Evolutionary conservation across 179 eudicot species (phyloP), one percentile per base, ranked within the genome.

Genomic region (Corrigiola litoralis): DNA sequence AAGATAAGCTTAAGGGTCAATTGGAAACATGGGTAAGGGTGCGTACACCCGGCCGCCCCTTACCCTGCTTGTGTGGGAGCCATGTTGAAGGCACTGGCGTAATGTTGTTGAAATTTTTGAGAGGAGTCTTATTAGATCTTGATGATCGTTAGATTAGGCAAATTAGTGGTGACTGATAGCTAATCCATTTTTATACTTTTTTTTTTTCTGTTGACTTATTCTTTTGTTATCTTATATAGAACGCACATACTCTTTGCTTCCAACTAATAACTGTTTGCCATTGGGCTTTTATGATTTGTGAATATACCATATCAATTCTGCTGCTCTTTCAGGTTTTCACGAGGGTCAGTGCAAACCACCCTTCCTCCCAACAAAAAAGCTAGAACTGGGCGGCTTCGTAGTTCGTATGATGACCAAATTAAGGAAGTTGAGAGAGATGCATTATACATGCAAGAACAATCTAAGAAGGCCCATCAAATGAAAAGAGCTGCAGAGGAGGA

Each of bases 381-480:
- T 42, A 80, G 92, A 78, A 57, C 77, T 66, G 75, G 78, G 24
- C 87, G 99, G 32, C 95, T 95, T 31, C 85, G 84, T 79, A 81
- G 88, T 67, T 88, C 99, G 7, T 90, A 75, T 82, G 96, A 84
- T 71, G 80, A 83, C 69, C 84, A 88, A 72, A 86, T 95, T 56
- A 77, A 83, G 61, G 69, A 65, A 63, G 82, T 88, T 52, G 80
- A 91, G 70, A 82, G 62, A 69, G 95, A 95, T n/a, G 82, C 71
- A 37, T 59, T 48, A 29, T 6, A 28, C 54, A 60, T 72, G 45
- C 72, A 79, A 58, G 85, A 79, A 58, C 73, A 82, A 72, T 81
- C 75, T 70, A 77, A 73, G 61, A 61, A 72, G 16, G 69, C 36
- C 44, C 77, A 69, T 14, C 84, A 81, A 47, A 72, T 49, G 63